Conservation (phyloP, 371 early-diverging fungal species). For the Sporodiniella umbellata region DNA sequence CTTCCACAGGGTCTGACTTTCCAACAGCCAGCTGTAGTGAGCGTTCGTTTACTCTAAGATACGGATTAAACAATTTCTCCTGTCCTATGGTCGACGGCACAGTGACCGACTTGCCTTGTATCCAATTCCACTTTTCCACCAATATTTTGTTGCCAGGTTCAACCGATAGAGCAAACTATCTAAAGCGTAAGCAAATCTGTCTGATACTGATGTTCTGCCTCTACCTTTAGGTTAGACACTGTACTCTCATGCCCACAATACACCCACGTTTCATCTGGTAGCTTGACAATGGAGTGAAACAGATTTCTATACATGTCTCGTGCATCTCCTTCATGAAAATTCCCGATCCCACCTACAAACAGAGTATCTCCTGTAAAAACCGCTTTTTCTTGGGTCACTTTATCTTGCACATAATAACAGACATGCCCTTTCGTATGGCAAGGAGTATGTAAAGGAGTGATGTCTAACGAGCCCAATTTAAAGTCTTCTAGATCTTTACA, state of each 20-base stretch:
- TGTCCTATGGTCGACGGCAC: slow-evolving; percentile 88
- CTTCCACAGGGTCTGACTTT: slow-evolving; percentile 69
- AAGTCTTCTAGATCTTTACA: slow-evolving; percentile 76
- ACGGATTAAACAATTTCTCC: slow-evolving; percentile 85
- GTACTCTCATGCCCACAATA: slow-evolving; percentile 71
- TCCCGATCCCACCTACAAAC: slow-evolving; percentile 75
- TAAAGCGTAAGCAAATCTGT: not conserved
- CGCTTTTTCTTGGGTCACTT: slow-evolving; percentile 38
- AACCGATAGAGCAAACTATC: slow-evolving; percentile 45
- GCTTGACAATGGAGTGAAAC: slow-evolving; percentile 62
- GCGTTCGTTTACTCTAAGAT: slow-evolving; percentile 78
- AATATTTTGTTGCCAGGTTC: slow-evolving; percentile 48
- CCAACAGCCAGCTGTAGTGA: slow-evolving; percentile 62
- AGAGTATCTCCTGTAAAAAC: slow-evolving; percentile 50
- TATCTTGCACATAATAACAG: slow-evolving; percentile 75
- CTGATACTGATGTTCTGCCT: not conserved
- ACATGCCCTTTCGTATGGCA: slow-evolving; percentile 92
- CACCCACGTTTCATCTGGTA: slow-evolving; percentile 87
- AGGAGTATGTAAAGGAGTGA: slow-evolving; percentile 72
- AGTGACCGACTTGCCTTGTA: slow-evolving; percentile 50
- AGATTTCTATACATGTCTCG: slow-evolving; percentile 81
- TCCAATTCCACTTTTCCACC: slow-evolving; percentile 59
- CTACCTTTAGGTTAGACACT: slow-evolving; percentile 36
- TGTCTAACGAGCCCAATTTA: slow-evolving; percentile 65
- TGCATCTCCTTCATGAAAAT: slow-evolving; percentile 92